Base-by-base conservation (phyloP, 2,329 filamentous ascomycete genomes). In the Septoria linicola region DNA sequence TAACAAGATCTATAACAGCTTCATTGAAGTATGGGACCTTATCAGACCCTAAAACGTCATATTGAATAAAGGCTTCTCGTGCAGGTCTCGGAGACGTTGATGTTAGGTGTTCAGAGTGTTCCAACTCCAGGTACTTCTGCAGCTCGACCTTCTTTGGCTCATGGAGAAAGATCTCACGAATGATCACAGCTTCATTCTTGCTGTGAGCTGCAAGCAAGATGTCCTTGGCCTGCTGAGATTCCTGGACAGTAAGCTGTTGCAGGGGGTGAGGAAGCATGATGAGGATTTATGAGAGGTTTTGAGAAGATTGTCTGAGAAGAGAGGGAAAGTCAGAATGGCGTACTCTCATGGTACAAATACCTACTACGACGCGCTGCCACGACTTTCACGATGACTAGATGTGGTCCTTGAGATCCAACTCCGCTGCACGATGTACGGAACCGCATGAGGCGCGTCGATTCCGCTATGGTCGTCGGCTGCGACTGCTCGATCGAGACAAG, bases 11-110 rank as follows among this genome's bases (percentile, higher is more conserved):
- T n/a, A 67, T 69, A 23, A 80, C 63, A 0, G 78, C 75, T 59
- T 83, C 80, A 36, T 78, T 72, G 57, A 79, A 83, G 36, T 74
- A 71, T 5, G 77, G 75, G 3, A 76, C 68, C 43, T 73, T 77
- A 46, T 80, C 74, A 1, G 63, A 56, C 1, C 75, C 76, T 48
- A 81, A 73, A 39, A 81, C 72, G 70, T 82, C 79, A 68, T 82
- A 84, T 57, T 78, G 74, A 27, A 77, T 76, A 37, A 76, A 72
- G 1, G 79, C 80, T 42, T 78, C 61, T 23, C 80, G 72, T 6
- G 74, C 69, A 10, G 64, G 63, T 19, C 54, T 46, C 21, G 60
- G 53, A 4, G 58, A 58, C 8, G 51, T 40, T n/a, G 49, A 20
- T 21, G 55, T 55, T 11, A 64, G 53, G 8, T 53, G 50, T 25